These are phyloP conservation scores for Sextonia rubra DNA, from an alignment of 164 flowering plant genomes.

Conservation along the genomic window DNA sequence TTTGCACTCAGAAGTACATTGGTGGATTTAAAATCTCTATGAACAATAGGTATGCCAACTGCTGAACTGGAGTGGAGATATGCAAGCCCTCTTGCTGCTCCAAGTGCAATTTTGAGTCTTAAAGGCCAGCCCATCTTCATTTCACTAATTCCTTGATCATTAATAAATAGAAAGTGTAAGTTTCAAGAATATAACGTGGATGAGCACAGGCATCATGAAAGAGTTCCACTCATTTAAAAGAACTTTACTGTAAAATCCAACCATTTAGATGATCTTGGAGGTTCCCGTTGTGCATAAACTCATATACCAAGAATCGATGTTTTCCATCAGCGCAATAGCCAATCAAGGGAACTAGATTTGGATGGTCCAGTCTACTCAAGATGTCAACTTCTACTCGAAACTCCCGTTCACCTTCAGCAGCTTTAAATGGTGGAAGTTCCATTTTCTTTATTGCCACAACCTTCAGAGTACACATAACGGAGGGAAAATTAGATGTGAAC, in stretches of 20 bases:
- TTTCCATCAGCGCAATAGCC: constrained; percentile 99
- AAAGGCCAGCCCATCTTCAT: constrained; percentile 81
- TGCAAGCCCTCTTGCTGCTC: constrained; percentile 90
- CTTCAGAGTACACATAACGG: constrained; percentile 28
- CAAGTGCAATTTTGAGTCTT: constrained; percentile 85
- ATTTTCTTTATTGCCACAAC: constrained; percentile 96
- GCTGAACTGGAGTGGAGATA: constrained; percentile 86
- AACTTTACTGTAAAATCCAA: constrained; percentile 18
- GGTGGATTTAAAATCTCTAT: constrained; percentile 95
- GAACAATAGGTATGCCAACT: constrained; percentile 86
- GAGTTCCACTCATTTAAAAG: not conserved
- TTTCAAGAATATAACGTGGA: not conserved
- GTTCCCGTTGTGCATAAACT: constrained; percentile 86
- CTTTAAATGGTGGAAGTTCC: constrained; percentile 82
- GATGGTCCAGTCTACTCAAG: constrained; percentile 91
- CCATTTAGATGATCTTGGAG: constrained; percentile 91
- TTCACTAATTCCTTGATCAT: constrained; percentile 52
- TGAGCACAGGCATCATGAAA: not conserved
- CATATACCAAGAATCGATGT: constrained; percentile 89
- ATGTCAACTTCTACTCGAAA: constrained; percentile 98
- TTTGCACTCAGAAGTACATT: constrained; percentile 67
- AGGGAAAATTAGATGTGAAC: not conserved
- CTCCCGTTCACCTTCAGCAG: constrained; percentile 92
- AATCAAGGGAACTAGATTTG: constrained; percentile 79
- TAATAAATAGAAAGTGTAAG: not conserved